phyloP scores from a whole-genome alignment of 2,329 filamentous ascomycete species.

The Hypoxylon sp. region DNA sequence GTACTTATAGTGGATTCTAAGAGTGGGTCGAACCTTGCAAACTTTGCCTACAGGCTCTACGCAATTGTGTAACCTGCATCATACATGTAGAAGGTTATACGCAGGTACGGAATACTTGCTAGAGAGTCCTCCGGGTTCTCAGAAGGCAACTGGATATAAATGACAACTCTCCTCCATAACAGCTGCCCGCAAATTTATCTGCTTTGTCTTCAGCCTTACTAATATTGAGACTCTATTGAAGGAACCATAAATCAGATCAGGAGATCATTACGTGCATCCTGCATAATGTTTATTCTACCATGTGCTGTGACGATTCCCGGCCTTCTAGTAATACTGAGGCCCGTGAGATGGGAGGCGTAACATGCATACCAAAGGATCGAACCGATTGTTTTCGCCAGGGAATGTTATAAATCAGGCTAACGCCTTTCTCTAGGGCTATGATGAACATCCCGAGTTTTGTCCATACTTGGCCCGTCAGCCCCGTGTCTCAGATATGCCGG shows the following conservation, averaged over 20 bases:
- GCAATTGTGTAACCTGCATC: not conserved
- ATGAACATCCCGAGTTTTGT: conserved; percentile 53
- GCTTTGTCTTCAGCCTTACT: conserved; percentile 22
- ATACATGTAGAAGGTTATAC: not conserved
- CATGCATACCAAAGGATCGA: conserved; percentile 30
- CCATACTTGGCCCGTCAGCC: conserved; percentile 38
- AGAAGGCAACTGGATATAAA: conserved; percentile 38
- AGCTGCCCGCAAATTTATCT: conserved; percentile 12
- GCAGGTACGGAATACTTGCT: not conserved
- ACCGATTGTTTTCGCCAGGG: conserved; percentile 20
- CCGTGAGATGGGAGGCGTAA: conserved; percentile 21
- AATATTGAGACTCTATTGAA: conserved; percentile 18
- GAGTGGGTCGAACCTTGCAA: not conserved
- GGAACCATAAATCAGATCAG: not conserved
- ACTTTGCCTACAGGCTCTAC: not conserved
- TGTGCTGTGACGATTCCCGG: conserved; percentile 6
- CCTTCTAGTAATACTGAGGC: conserved; percentile 10
- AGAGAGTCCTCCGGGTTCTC: conserved; percentile 47
- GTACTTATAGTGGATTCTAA: not conserved
- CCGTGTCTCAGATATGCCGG: conserved; percentile 37
- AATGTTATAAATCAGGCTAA: conserved; percentile 33
- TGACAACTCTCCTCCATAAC: conserved; percentile 23
- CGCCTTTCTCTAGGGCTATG: conserved; percentile 36
- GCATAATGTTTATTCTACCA: conserved; percentile 5
- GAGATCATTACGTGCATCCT: conserved; percentile 3